These are phyloP conservation scores for Camelina sativa DNA, from an alignment of 345 rosid species.

Conservation along the genomic window DNA sequence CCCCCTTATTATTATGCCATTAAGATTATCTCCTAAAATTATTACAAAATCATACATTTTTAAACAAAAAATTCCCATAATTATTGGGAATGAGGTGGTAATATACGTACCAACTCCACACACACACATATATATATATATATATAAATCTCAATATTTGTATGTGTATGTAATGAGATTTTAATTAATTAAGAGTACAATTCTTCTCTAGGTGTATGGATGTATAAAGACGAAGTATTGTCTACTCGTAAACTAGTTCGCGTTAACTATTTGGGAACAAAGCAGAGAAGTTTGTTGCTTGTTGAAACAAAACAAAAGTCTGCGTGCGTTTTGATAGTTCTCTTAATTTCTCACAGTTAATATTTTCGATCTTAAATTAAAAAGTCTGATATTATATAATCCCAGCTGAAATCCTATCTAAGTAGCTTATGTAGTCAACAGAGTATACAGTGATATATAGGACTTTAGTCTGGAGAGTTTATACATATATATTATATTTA, in stretches of 20 bases:
- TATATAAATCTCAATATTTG: no score
- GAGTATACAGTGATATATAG: neutral
- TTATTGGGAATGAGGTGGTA: neutral
- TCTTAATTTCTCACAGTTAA: neutral
- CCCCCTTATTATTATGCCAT: neutral
- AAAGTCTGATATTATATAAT: neutral
- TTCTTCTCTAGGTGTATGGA: neutral
- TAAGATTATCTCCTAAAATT: constrained; percentile 13
- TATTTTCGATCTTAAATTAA: neutral
- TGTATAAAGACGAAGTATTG: neutral
- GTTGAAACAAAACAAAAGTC: neutral
- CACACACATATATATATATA: no score
- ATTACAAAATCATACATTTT: neutral
- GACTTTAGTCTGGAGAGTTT: neutral
- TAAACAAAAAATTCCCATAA: neutral
- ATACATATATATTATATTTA: neutral
- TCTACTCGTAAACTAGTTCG: constrained; percentile 1
- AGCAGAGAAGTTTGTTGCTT: neutral
- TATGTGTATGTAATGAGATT: neutral
- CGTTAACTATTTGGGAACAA: neutral
- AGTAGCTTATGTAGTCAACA: neutral
- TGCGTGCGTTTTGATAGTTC: neutral
- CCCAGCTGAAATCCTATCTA: neutral
- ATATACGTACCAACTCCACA: no score
- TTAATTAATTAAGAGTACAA: neutral